Percentiles rank a stretch among this genome's conserved stretches.
These are phyloP conservation scores for Komagataella populi DNA, from an alignment of 805 yeast genomes.

Conservation along the genomic window DNA sequence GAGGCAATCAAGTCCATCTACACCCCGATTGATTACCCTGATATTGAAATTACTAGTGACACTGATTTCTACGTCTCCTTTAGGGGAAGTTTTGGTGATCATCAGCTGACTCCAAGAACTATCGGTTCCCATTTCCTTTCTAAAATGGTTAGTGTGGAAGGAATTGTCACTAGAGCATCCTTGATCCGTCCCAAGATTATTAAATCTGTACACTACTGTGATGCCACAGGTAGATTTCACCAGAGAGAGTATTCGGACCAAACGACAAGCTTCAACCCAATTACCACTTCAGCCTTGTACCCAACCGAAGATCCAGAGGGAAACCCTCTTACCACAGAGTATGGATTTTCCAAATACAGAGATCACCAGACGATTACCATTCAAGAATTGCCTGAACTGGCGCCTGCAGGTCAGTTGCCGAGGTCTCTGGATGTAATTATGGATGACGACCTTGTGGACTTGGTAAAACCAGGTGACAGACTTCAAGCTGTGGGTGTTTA, in stretches of 20 bases:
- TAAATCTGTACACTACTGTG: slow-evolving; percentile 88
- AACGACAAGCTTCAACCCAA: slow-evolving; percentile 79
- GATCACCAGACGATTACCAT: slow-evolving; percentile 91
- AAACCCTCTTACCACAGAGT: slow-evolving; percentile 77
- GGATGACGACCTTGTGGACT: slow-evolving; percentile 90
- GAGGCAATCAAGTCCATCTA: slow-evolving; percentile 67
- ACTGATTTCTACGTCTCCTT: slow-evolving; percentile 66
- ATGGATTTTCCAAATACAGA: slow-evolving; percentile 81
- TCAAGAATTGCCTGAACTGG: slow-evolving; percentile 96
- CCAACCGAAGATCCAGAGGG: slow-evolving; percentile 93
- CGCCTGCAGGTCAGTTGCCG: slow-evolving; percentile 97
- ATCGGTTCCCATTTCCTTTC: slow-evolving; percentile 67
- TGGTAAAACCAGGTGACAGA: slow-evolving; percentile 91
- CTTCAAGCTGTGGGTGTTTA: slow-evolving; percentile 89
- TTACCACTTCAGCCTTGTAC: slow-evolving; percentile 71
- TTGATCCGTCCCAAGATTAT: slow-evolving; percentile 86
- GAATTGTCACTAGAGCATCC: slow-evolving; percentile 90
- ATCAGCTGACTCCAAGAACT: slow-evolving; percentile 78
- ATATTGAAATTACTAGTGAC: slow-evolving; percentile 38
- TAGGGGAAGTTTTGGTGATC: slow-evolving; percentile 84
- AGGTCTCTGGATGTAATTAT: slow-evolving; percentile 84
- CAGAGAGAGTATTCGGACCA: slow-evolving; percentile 89
- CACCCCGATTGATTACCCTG: slow-evolving; percentile 43
- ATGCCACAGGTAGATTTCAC: slow-evolving; percentile 68
- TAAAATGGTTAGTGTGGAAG: slow-evolving; percentile 78